These are phyloP conservation scores for Megacollybia marginata DNA, from an alignment of 768 basidiomycete genomes.

Conservation along the genomic window DNA sequence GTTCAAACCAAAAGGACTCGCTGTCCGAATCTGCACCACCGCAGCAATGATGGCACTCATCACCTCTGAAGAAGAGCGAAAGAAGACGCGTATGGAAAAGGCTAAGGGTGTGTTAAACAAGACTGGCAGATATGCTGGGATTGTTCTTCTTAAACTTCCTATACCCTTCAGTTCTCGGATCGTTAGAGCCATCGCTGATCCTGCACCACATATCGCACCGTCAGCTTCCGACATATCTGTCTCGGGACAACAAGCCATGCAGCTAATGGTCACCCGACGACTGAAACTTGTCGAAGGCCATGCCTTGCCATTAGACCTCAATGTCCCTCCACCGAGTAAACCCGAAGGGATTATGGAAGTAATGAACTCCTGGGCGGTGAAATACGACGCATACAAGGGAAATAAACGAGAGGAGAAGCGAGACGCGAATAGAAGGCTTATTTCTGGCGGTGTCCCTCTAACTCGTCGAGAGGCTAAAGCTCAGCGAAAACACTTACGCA, in stretches of 20 bases:
- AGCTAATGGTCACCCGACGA: slow-evolving; percentile 7
- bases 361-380: slow-evolving; percentile 12
- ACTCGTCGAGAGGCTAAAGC: neutral
- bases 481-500: slow-evolving; percentile 1
- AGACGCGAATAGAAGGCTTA: slow-evolving; percentile 9
- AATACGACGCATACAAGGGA: slow-evolving; percentile 10
- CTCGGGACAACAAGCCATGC: neutral
- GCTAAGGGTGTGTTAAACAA: slow-evolving; percentile 7
- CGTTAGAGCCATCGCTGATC: slow-evolving; percentile 13
- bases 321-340: slow-evolving; percentile 14
- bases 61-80: neutral
- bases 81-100: neutral
- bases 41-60: slow-evolving; percentile 15
- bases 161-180: slow-evolving; percentile 6
- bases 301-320: slow-evolving; percentile 10
- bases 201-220: slow-evolving; percentile 5
- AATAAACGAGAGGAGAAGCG: slow-evolving; percentile 11
- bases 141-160: slow-evolving; percentile 9
- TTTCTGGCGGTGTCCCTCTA: slow-evolving; percentile 5
- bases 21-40: slow-evolving; percentile 16
- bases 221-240: neutral
- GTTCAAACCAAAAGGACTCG: slow-evolving; percentile 17
- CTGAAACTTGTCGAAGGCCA: slow-evolving; percentile 13
- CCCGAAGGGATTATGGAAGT: slow-evolving; percentile 16
- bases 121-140: slow-evolving; percentile 11